phyloP scores from a whole-genome alignment of 495 filamentous ascomycete species.

The Hypoxylon fragiforme region DNA sequence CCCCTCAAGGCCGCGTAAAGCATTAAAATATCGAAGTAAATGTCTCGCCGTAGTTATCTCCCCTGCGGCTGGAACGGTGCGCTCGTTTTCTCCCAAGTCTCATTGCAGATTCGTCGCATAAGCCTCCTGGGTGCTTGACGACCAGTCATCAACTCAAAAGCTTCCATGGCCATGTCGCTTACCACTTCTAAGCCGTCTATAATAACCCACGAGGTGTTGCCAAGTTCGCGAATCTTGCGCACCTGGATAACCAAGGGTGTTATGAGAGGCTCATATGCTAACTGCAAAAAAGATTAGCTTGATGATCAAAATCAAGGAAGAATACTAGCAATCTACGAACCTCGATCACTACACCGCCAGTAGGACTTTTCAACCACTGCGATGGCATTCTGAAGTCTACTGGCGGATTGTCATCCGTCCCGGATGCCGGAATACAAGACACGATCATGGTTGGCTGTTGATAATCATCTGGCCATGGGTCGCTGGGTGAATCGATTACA shows the following conservation, averaged over 20 bases:
- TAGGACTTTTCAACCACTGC: constrained; percentile 74
- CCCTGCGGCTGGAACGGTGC: constrained; percentile 37
- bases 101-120: constrained; percentile 62
- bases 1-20: too few relatives aligned
- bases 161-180: constrained; percentile 79
- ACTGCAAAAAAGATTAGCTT: constrained; percentile 35
- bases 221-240: constrained; percentile 58
- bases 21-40: too few relatives aligned
- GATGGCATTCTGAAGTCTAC: constrained; percentile 76
- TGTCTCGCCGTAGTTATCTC: too few relatives aligned
- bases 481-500: constrained; percentile 60
- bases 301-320: background rate
- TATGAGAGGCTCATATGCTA: constrained; percentile 73
- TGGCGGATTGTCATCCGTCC: constrained; percentile 61
- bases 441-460: constrained; percentile 74
- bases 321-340: constrained; percentile 30
- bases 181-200: constrained; percentile 82
- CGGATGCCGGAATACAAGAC: constrained; percentile 73
- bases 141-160: constrained; percentile 84
- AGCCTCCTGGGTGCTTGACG: constrained; percentile 72
- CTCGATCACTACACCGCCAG: constrained; percentile 80
- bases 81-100: constrained; percentile 45
- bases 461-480: constrained; percentile 66
- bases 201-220: constrained; percentile 69
- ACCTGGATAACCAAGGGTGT: constrained; percentile 71